phyloP scores from a whole-genome alignment of 768 basidiomycete genomes.

The Ramaria sp. region DNA sequence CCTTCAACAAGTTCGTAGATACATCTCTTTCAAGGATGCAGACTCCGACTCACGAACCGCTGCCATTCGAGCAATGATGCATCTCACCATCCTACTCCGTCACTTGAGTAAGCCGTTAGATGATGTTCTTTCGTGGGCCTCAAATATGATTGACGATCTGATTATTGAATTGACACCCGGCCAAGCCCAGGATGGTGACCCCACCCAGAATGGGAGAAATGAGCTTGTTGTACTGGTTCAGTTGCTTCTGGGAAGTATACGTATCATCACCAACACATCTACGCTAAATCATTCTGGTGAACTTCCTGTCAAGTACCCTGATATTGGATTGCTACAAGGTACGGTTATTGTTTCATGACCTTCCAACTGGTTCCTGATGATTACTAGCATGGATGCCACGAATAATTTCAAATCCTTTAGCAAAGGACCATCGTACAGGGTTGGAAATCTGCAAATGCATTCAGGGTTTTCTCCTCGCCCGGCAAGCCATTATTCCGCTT shows the following conservation, averaged over 20 bases:
- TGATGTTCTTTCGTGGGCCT: conserved; percentile 52
- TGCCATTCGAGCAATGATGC: conserved; percentile 66
- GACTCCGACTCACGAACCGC: conserved; percentile 54
- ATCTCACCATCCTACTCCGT: conserved; percentile 51
- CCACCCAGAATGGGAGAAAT: conserved; percentile 10
- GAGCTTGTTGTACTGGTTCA: conserved; percentile 31
- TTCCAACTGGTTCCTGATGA: conserved; percentile 1
- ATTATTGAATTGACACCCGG: conserved; percentile 39
- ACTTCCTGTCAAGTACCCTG: conserved; percentile 40
- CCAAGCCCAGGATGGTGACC: conserved; percentile 12
- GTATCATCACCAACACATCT: conserved; percentile 35
- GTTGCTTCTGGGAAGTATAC: conserved; percentile 45
- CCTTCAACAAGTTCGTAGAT: conserved; percentile 53
- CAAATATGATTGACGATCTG: conserved; percentile 44
- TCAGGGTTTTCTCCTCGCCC: conserved; percentile 48
- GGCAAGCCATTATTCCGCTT: conserved; percentile 34
- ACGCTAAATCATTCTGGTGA: conserved; percentile 27
- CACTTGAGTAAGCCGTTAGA: conserved; percentile 39
- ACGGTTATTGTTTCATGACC: conserved; percentile 12
- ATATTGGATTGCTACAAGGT: conserved; percentile 47
- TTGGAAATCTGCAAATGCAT: conserved; percentile 47
- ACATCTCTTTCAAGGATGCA: conserved; percentile 55
- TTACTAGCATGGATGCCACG: conserved; percentile 46
- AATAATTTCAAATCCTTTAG: conserved; percentile 33
- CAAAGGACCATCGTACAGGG: conserved; percentile 37